A percentile compares a stretch with the other conserved stretches of the same genome.
phyloP scores from a whole-genome alignment of 1,284 basidiomycete species.

The Calocybe gambosa region DNA sequence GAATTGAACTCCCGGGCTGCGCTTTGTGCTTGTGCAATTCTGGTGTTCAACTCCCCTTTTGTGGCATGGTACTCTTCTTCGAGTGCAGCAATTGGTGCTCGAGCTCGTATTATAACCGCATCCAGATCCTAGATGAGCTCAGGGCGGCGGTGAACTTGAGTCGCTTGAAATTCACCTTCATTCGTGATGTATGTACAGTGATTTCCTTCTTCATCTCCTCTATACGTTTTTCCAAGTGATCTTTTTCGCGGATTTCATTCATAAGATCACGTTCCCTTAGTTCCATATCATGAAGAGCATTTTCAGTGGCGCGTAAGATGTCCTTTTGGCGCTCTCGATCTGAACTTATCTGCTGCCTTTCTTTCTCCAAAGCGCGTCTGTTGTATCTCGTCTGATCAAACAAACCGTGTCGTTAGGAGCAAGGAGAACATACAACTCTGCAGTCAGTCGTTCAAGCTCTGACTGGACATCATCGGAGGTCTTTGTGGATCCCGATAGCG shows the following conservation, averaged over 20 bases:
- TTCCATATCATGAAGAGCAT: conserved; percentile 55
- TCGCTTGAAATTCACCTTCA: conserved; percentile 36
- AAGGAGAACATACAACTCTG: conserved; percentile 54
- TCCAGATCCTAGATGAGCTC: conserved; percentile 54
- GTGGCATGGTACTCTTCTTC: conserved; percentile 53
- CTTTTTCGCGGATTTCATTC: conserved; percentile 59
- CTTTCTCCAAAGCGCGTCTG: conserved; percentile 69
- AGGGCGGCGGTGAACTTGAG: conserved; percentile 2
- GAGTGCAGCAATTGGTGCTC: conserved; percentile 63
- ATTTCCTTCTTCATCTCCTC: conserved; percentile 60
- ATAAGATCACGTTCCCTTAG: conserved; percentile 57
- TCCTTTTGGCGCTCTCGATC: conserved; percentile 67
- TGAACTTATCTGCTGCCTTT: conserved; percentile 49
- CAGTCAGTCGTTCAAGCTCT: conserved; percentile 60
- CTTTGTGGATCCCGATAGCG: conserved; percentile 67
- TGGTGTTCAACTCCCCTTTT: conserved; percentile 48
- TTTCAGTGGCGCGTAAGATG: conserved; percentile 50
- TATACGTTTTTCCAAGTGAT: conserved; percentile 55
- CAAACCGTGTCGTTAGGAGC: not conserved
- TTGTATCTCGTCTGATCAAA: conserved; percentile 1
- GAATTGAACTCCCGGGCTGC: conserved; percentile 61
- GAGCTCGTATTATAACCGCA: conserved; percentile 52
- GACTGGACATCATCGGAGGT: conserved; percentile 81
- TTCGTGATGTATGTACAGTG: conserved; percentile 29
- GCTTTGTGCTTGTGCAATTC: conserved; percentile 47